phyloP scores from a whole-genome alignment of 768 basidiomycete species.

The Hypholoma fasciculare region DNA sequence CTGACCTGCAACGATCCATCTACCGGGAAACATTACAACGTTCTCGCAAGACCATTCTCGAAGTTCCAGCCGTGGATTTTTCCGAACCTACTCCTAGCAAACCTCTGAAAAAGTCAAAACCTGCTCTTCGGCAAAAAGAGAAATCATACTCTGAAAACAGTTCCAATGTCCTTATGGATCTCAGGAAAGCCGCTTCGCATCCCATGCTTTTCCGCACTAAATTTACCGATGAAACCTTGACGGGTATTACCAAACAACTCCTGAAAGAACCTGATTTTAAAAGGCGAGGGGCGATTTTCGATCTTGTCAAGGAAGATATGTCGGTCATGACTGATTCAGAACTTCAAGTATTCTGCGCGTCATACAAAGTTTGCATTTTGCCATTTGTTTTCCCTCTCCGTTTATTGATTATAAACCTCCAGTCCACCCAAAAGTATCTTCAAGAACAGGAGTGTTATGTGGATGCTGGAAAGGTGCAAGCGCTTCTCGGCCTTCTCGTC shows the following conservation, averaged over 20 bases:
- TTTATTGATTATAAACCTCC: background rate
- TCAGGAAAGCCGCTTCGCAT: slow-evolving; percentile 94
- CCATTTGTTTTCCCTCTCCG: background rate
- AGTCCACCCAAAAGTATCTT: slow-evolving; percentile 76
- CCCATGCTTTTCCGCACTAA: slow-evolving; percentile 92
- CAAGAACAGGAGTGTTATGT: slow-evolving; percentile 76
- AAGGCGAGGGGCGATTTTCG: slow-evolving; percentile 74
- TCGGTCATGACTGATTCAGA: slow-evolving; percentile 98
- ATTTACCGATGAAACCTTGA: slow-evolving; percentile 77
- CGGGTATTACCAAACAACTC: slow-evolving; percentile 75
- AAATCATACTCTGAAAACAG: slow-evolving; percentile 79
- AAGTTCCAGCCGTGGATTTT: slow-evolving; percentile 32
- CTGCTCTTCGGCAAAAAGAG: slow-evolving; percentile 49
- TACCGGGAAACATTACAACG: slow-evolving; percentile 86
- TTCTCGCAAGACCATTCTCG: slow-evolving; percentile 78
- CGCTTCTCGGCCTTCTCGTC: slow-evolving; percentile 69
- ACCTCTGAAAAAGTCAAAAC: slow-evolving; percentile 45
- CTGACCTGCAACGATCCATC: slow-evolving; percentile 73
- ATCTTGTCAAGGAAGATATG: slow-evolving; percentile 96
- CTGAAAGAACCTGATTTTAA: slow-evolving; percentile 93
- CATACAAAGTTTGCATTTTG: slow-evolving; percentile 72
- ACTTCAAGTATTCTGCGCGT: slow-evolving; percentile 80
- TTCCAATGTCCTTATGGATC: slow-evolving; percentile 94
- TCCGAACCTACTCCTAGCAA: slow-evolving; percentile 27
- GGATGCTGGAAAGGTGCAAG: slow-evolving; percentile 85